phyloP scores from a whole-genome alignment of 2,329 filamentous ascomycete genomes.

The Alternaria sp. region DNA sequence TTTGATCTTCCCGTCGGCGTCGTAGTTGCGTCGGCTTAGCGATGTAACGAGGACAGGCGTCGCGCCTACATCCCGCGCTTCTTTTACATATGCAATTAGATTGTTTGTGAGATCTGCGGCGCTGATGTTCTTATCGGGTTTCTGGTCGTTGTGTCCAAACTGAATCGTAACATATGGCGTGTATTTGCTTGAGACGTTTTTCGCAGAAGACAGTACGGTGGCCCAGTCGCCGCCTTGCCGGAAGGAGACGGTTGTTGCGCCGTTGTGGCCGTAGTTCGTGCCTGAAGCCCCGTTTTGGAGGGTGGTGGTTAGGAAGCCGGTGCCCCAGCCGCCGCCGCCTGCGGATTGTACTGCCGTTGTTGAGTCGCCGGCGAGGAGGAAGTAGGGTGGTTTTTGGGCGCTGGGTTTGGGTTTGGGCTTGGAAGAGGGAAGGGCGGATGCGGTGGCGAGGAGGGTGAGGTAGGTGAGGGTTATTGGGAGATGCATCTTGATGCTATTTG shows the following conservation, averaged over 20 bases:
- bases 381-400: conserved; percentile 25
- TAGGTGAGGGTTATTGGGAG: not conserved
- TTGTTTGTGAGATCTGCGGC: conserved; percentile 58
- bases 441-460: not conserved
- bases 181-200: conserved; percentile 43
- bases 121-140: conserved; percentile 51
- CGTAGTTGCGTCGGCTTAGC: conserved; percentile 58
- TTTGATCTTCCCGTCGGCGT: conserved; percentile 46
- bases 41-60: conserved; percentile 59
- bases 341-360: conserved; percentile 41
- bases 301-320: conserved; percentile 60
- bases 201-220: conserved; percentile 53
- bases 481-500: conserved; percentile 3
- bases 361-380: conserved; percentile 47
- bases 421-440: not conserved
- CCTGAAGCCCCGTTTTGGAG: conserved; percentile 57
- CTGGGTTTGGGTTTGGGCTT: not conserved
- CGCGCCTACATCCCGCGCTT: conserved; percentile 38
- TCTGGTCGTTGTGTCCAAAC: conserved; percentile 69
- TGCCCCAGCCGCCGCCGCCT: conserved; percentile 58
- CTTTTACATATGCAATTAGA: conserved; percentile 51
- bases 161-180: conserved; percentile 61
- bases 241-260: conserved; percentile 62
- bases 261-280: conserved; percentile 62
- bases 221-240: conserved; percentile 60